Base-by-base conservation (phyloP, 2,329 filamentous ascomycete species). In the Monosporascus sp. region DNA sequence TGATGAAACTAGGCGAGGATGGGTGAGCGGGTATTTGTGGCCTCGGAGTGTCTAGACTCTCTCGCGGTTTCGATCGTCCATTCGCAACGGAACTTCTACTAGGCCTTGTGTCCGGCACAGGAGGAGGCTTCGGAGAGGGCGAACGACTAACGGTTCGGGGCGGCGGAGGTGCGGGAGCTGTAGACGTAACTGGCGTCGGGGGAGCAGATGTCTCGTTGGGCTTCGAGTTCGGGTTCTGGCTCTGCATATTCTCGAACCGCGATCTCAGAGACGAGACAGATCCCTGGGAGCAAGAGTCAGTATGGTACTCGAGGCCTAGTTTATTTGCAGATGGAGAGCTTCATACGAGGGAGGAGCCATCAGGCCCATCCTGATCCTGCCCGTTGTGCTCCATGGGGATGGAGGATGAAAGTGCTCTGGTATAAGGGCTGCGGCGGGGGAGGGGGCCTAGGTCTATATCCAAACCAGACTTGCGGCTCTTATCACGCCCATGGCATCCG, bases 181-280 rank as follows among this genome's bases (percentile, higher is more conserved):
- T 60, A 64, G 56, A 64, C 66, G 61, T 35, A 55, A 65, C 57
- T 2, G 58, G 54, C 26, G 66, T 55, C 26, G 63, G 57, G 46
- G 62, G 64, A 61, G 63, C 4, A 8, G 28, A 4, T 5, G 28
- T 14, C 6, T 46, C 43, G 1, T 46, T 69, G 55, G 74, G 69
- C 52, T 74, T 74, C 51, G 69, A 58, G 66, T 77, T 82, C 59
- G 74, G 69, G 52, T 74, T 74, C 51, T 69, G 59, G 66, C 77
- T 81, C 59, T 80, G 77, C 75, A 93, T 84, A 66, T 87, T 90
- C 75, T 94, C 89, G 69, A 93, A 94, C 63, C 88, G 86, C 58
- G 88, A 89, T 57, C 86, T 81, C 56, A 94, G 77, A 50, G 89
- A 92, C 50, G 89, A 94, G 49, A 94, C 89, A 26, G 90, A 88